Evolutionary conservation across 352 stramenopile species (phyloP), one percentile per base, ranked within the genome.

Genomic region (Phytophthora syringae): DNA sequence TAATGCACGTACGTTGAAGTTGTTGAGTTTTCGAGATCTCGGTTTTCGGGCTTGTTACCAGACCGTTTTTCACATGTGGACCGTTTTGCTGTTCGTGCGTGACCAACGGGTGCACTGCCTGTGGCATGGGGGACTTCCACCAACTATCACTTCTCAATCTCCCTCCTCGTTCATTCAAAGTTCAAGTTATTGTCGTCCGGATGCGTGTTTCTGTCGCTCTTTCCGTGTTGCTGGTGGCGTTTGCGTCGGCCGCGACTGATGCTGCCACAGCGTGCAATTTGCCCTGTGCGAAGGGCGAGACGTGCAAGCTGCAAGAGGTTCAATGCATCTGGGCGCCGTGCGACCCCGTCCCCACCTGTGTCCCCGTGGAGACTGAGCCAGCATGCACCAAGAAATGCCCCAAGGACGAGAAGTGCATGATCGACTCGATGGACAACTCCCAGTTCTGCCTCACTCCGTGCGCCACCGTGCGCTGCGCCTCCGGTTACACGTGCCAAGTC

Each of bases 391-490:
- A 66, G 36, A 62, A 43, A 7, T 74, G 65, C 42, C 36, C 52
- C 11, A 54, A 54, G 40, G 47, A 52, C 36, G 42, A 74, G 45
- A 54, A 21, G n/a, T 74, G 65, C 36, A 49, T 61, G 45, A 61
- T 73, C 54, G 43, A 70, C 56, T 51, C 60, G 20, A 24, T 25
- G 13, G 56, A 65, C 48, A 49, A 54, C 32, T 56, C 60, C 18
- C 52, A 66, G 49, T 65, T 42, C 53, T 74, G 65, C 60, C 16
- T 62, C 27, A 70, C 21, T 5, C 66, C 60, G 2, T 74, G 66
- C 39, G 47, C 65, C 11, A 47, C 60, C 4, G 48, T 67, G 34
- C 66, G 49, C 27, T 74, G 66, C 34, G 27, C 27, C 22, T 50
- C 40, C 7, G 66, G 66, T 11, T 53, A 44, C 21, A 66, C 52